Evolutionary conservation across 2,329 filamentous ascomycete species (phyloP).

Genomic region (Zopfia rhizophila): DNA sequence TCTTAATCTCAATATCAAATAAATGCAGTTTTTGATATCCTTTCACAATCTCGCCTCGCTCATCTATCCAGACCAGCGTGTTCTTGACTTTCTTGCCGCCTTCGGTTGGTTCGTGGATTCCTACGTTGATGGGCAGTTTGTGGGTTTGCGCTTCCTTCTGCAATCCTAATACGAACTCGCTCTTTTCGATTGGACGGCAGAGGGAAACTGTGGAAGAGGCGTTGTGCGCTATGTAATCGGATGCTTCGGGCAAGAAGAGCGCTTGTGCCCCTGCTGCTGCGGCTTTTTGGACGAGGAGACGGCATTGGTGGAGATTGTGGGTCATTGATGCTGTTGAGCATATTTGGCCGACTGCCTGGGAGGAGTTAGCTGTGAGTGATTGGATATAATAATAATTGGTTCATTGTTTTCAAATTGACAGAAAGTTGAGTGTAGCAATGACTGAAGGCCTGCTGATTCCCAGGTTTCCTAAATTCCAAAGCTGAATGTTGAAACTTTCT

Average conservation of each 20-base stretch:
- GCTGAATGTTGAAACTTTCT: too few species aligned
- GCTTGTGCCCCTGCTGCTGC: conserved; percentile 80
- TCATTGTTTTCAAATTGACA: too few species aligned
- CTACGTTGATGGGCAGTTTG: conserved; percentile 80
- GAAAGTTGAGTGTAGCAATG: too few species aligned
- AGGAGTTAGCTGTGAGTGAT: not conserved
- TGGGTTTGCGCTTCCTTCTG: conserved; percentile 72
- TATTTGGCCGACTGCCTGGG: conserved; percentile 86
- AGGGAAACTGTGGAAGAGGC: conserved; percentile 75
- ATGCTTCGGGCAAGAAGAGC: conserved; percentile 91
- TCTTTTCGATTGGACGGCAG: conserved; percentile 71
- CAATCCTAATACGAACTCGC: conserved; percentile 80
- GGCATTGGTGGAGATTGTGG: conserved; percentile 83
- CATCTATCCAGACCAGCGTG: conserved; percentile 73
- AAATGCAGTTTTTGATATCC: conserved; percentile 91
- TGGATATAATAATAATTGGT: not conserved
- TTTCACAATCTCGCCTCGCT: conserved; percentile 66
- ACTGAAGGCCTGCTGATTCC: too few species aligned
- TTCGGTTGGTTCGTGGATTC: conserved; percentile 71
- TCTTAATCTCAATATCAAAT: conserved; percentile 76
- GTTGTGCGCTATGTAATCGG: conserved; percentile 83
- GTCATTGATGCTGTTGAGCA: conserved; percentile 83
- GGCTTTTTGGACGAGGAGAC: conserved; percentile 76
- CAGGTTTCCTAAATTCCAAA: too few species aligned
- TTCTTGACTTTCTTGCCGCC: conserved; percentile 68